Base-by-base conservation (phyloP, 148 eudicot genomes). In the Rhododendron vialii region DNA sequence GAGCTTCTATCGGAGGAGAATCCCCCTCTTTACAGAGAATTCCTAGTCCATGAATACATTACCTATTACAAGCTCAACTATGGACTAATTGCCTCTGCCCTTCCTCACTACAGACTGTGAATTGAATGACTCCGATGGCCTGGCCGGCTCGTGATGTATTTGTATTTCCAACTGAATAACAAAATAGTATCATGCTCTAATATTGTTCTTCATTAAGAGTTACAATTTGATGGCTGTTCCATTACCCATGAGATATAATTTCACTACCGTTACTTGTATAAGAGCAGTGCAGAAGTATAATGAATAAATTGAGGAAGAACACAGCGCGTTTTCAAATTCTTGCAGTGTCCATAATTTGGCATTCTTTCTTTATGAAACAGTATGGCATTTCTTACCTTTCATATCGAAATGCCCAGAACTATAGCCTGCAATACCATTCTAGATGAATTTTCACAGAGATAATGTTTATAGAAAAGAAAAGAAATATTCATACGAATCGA, bases 21-120 rank as follows among this genome's bases (percentile, higher is more conserved):
- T 87, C 93, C 91, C 17, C 86, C 91, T 24, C 0, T 89, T 13
- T 92, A 90, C 82, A 88, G 83, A 87, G 90, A 89, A 18, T 87
- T 87, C 77, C 43, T 20, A 6, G n/a, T 33, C 30, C 30, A 24
- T 3, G 84, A 82, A 33, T 82, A 57, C 33, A 8, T 82, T n/a
- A 2, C 82, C 36, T n/a, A 45, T 6, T 45, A 79, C 82, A 79
- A 79, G 82, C 51, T 26, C 35, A 24, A 47, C 4, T 69, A 69
- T 69, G 82, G 59, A 20, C 82, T 8, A 5, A 74, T 78, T 28
- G 18, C 51, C 55, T 87, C 85, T 5, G 80, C 85, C 35, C 88
- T 87, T 20, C 86, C 82, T 57, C 86, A 59, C 78, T 87, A 51
- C 17, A 87, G 48, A 82, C 41, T 76, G 5, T 82, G 30, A 79